Evolutionary conservation across 2,329 filamentous ascomycete species (phyloP).

Genomic region (Trichoderma lentiforme): DNA sequence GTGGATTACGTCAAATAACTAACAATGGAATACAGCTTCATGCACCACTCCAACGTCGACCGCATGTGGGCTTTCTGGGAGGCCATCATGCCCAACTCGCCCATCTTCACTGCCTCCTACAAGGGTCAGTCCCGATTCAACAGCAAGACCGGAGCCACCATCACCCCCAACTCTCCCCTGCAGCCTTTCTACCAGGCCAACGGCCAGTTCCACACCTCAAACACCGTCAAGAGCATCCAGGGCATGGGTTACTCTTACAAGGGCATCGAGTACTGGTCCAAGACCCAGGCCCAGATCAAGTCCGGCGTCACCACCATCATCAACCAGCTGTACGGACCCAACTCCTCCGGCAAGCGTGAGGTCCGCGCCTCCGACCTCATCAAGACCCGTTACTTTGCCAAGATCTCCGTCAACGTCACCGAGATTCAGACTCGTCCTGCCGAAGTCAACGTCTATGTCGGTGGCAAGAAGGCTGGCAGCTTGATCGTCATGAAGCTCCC

Average conservation of each 20-base stretch:
- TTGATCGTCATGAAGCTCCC: conserved; percentile 38
- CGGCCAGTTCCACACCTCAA: conserved; percentile 42
- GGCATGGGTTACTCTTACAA: conserved; percentile 40
- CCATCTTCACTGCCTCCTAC: conserved; percentile 37
- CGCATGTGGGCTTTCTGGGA: conserved; percentile 60
- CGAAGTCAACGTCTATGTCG: conserved; percentile 34
- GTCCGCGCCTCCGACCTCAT: not conserved
- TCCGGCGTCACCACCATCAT: conserved; percentile 31
- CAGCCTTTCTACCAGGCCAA: conserved; percentile 47
- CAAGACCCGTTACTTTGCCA: conserved; percentile 35
- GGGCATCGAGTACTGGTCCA: conserved; percentile 36
- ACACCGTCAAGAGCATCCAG: conserved; percentile 32
- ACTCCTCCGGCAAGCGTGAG: not conserved
- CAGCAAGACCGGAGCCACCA: conserved; percentile 37
- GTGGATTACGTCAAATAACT: not conserved
- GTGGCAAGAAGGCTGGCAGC: conserved; percentile 32
- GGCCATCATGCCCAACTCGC: conserved; percentile 37
- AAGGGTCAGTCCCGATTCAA: conserved; percentile 37
- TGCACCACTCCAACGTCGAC: conserved; percentile 57
- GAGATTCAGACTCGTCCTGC: conserved; percentile 34
- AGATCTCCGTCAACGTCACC: conserved; percentile 33
- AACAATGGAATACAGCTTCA: not conserved
- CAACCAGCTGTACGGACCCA: conserved; percentile 33
- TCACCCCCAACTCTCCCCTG: conserved; percentile 45
- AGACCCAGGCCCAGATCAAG: conserved; percentile 30